Conservation (phyloP, 2,329 filamentous ascomycete genomes). For the Paraphoma sp. region DNA sequence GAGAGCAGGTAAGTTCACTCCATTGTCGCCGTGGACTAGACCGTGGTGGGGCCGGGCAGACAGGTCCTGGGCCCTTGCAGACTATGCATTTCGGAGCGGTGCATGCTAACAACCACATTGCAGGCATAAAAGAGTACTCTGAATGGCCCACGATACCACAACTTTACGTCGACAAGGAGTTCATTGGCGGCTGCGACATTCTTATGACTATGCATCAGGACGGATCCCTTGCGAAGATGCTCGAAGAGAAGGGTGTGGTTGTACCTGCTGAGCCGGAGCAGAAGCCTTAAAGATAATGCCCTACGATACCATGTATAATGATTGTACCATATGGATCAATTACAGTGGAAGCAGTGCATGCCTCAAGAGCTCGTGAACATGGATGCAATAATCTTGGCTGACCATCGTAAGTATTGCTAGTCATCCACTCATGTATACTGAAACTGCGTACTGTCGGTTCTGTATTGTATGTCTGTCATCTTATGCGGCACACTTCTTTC, state of each 20-base stretch:
- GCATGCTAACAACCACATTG: slow-evolving; percentile 18
- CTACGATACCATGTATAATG: neutral
- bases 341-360: neutral
- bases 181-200: slow-evolving; percentile 97
- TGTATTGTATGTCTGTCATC: neutral
- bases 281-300: slow-evolving; percentile 23
- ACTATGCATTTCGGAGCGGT: neutral
- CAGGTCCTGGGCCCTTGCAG: neutral
- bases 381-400: too few relatives aligned
- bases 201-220: slow-evolving; percentile 97
- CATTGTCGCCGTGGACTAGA: neutral
- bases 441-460: neutral
- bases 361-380: neutral
- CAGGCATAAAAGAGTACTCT: slow-evolving; percentile 98
- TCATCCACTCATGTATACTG: too few relatives aligned
- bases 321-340: slow-evolving; percentile 7
- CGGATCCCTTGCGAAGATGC: slow-evolving; percentile 86
- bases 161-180: slow-evolving; percentile 93
- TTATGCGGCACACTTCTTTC: neutral
- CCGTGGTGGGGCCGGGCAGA: neutral
- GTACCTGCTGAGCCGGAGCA: slow-evolving; percentile 54
- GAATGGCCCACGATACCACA: slow-evolving; percentile 99
- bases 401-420: neutral
- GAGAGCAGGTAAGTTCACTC: slow-evolving; percentile 67
- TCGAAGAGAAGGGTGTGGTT: slow-evolving; percentile 92